Evolutionary conservation across 1,139 yeast genomes (phyloP), one percentile per base, ranked within the genome.

Genomic region (Pichia norvegensis): DNA sequence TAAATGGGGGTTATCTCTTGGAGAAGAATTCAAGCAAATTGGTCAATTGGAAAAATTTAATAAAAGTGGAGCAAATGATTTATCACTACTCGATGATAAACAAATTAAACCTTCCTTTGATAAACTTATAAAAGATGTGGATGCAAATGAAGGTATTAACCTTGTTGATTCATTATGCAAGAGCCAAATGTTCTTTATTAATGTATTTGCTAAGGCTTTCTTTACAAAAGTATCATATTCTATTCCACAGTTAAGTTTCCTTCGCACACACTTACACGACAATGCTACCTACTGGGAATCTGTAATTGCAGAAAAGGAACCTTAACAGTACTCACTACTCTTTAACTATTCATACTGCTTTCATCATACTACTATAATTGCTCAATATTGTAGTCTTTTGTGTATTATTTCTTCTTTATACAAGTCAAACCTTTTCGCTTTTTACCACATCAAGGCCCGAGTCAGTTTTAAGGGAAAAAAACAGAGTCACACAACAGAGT

Each of bases 121-220:
- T 20, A 39, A 40, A 29, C 42, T 38, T 36, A 47, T 49, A 21
- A 53, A 51, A 38, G 41, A 45, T 43, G 58, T 48, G 33, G 65
- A 51, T 29, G 57, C 74, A 20, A 58, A 62, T 1, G 67, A 65
- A 10, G 67, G 74, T n/a, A 62, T 82, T 21, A 53, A 57, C 2
- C 57, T 63, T 38, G 73, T 72, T 47, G 78, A 81, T 9, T 59
- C 61, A 19, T 68, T 88, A 40, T 81, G 81, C 31, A 74, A 75
- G 54, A 87, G 94, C n/a, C 97, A 90, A 65, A 65, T 85, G 17
- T 87, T 85, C 60, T 90, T 90, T 69, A 87, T 88, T 49, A 73
- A 77, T 57, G 78, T 86, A 21, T 88, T 85, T 72, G 97, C 95
- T 10, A 78, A 73, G 53, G 81, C 80, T 44, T 76, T 87, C 60